These are phyloP conservation scores for Phytophthora rubi DNA, from an alignment of 352 stramenopile species.

Conservation along the genomic window DNA sequence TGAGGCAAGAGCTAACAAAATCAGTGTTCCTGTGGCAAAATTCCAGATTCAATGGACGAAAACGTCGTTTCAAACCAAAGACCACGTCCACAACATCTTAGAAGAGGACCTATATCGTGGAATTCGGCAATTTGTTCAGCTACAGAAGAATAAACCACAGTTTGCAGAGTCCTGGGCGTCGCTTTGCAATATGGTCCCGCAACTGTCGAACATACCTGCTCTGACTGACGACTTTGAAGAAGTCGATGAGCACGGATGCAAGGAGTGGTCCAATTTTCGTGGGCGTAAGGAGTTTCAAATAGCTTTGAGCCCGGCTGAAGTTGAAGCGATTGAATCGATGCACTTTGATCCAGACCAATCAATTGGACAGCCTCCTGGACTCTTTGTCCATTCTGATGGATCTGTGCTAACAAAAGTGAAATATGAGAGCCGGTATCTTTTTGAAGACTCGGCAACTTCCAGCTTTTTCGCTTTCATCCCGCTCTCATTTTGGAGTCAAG, in stretches of 20 bases:
- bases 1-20: too few relatives aligned
- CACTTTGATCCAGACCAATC: background rate
- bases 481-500: constrained; percentile 12
- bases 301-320: background rate
- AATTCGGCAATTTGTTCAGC: too few relatives aligned
- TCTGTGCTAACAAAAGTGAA: background rate
- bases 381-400: constrained; percentile 5
- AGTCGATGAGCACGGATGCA: background rate
- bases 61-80: too few relatives aligned
- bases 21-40: too few relatives aligned
- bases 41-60: too few relatives aligned
- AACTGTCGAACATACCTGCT: background rate
- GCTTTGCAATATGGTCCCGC: too few relatives aligned
- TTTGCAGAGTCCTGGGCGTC: too few relatives aligned
- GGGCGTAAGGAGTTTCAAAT: background rate
- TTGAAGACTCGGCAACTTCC: constrained; percentile 9
- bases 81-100: too few relatives aligned
- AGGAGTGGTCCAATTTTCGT: background rate
- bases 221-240: background rate
- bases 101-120: too few relatives aligned
- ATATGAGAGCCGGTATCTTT: background rate
- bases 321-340: background rate
- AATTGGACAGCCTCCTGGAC: background rate
- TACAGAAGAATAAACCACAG: too few relatives aligned
- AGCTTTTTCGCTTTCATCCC: constrained; percentile 14